phyloP scores from a whole-genome alignment of 805 yeast genomes.

The Metschnikowia matae region DNA sequence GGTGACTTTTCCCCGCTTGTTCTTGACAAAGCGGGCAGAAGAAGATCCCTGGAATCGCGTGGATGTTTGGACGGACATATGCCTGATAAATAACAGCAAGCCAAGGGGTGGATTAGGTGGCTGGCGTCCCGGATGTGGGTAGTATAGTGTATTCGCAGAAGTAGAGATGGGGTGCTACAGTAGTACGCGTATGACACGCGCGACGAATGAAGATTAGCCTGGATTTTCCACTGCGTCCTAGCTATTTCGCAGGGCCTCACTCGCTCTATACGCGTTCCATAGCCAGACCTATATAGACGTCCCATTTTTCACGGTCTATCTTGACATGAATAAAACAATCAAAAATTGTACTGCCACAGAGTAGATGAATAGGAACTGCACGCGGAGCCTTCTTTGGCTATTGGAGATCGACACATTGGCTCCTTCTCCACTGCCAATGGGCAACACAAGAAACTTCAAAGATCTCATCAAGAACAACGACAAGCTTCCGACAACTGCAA shows the following conservation, averaged over 20 bases:
- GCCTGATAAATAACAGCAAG: background rate
- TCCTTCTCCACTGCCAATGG: conserved; percentile 37
- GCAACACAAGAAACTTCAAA: conserved; percentile 62
- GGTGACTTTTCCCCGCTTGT: conserved; percentile 20
- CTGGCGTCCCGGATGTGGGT: background rate
- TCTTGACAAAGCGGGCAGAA: conserved; percentile 52
- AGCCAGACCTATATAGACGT: background rate
- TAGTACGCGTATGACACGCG: conserved; percentile 2
- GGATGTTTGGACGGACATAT: conserved; percentile 6
- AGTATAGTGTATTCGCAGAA: conserved; percentile 1
- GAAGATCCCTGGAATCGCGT: conserved; percentile 39
- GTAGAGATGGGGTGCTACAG: conserved; percentile 3
- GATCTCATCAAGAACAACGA: conserved; percentile 64
- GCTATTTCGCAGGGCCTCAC: conserved; percentile 1
- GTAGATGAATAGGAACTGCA: conserved; percentile 82
- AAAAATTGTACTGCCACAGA: conserved; percentile 76
- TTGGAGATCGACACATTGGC: conserved; percentile 58
- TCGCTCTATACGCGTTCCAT: background rate
- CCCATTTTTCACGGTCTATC: conserved; percentile 2
- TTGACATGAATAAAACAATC: conserved; percentile 65
- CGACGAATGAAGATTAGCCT: background rate
- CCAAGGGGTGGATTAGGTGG: background rate
- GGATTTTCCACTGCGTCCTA: background rate
- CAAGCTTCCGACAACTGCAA: conserved; percentile 43
- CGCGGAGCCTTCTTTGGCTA: conserved; percentile 70